Evolutionary conservation across 169 alveolate genomes (phyloP).

Genomic region (Theileria sp.): DNA sequence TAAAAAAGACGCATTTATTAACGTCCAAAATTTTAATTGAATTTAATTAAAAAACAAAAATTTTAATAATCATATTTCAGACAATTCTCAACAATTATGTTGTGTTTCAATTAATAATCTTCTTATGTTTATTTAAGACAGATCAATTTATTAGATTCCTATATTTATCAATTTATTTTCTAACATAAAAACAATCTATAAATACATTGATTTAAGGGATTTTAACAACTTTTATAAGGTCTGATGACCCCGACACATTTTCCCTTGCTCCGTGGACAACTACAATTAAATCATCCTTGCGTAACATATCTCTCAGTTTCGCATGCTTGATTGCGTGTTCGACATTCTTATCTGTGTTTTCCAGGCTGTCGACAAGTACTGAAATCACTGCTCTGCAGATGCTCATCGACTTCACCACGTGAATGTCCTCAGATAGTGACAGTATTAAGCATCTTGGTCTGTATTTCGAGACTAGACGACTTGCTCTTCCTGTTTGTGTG

Average conservation of each 20-base stretch:
- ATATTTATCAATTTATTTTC: too few relatives aligned
- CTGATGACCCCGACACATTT: conserved; percentile 90
- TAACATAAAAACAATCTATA: not conserved
- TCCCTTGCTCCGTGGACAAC: conserved; percentile 94
- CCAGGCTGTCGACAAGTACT: conserved; percentile 85
- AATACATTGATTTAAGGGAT: conserved; percentile 50
- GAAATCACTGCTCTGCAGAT: conserved; percentile 92
- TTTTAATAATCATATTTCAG: not conserved
- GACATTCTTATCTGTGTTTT: conserved; percentile 86
- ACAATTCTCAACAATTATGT: not conserved
- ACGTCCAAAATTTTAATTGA: too few relatives aligned
- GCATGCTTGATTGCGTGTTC: conserved; percentile 88
- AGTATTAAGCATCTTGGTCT: conserved; percentile 91
- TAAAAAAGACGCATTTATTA: not conserved
- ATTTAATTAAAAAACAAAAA: not conserved
- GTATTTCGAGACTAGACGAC: conserved; percentile 94
- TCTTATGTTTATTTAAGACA: too few relatives aligned
- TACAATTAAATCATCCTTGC: conserved; percentile 89
- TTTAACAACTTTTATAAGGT: conserved; percentile 86
- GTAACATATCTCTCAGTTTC: conserved; percentile 84
- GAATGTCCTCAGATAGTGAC: conserved; percentile 87
- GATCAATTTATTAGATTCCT: too few relatives aligned
- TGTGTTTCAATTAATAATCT: not conserved
- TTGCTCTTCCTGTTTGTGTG: conserved; percentile 96
- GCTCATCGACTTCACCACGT: conserved; percentile 88